Conservation (phyloP, 1,139 yeast genomes). For the Pichia sp. region DNA sequence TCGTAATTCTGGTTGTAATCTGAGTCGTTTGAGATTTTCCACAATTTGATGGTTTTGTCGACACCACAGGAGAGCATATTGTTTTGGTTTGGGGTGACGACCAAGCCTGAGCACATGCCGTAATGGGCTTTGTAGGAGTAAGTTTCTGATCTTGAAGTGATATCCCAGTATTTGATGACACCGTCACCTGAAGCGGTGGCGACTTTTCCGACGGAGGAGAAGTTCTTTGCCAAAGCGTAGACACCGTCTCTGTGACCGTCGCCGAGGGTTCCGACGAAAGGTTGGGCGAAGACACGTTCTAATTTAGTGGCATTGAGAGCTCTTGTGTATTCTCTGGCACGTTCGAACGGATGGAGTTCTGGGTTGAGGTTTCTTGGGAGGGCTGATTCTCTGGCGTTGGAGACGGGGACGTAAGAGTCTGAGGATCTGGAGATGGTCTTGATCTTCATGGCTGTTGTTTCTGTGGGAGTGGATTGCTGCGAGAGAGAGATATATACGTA, state of each 20-base stretch:
- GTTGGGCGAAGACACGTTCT: slow-evolving; percentile 97
- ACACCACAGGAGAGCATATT: slow-evolving; percentile 79
- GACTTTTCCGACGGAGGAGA: slow-evolving; percentile 62
- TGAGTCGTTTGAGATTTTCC: slow-evolving; percentile 58
- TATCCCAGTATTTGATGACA: slow-evolving; percentile 88
- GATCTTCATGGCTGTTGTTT: slow-evolving; percentile 56
- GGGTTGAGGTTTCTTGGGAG: slow-evolving; percentile 91
- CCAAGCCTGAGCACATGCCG: slow-evolving; percentile 85
- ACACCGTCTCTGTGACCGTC: slow-evolving; percentile 96
- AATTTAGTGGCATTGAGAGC: slow-evolving; percentile 94
- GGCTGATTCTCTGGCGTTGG: slow-evolving; percentile 85
- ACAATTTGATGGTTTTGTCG: slow-evolving; percentile 84
- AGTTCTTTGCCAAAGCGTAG: slow-evolving; percentile 83
- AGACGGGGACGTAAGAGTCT: slow-evolving; percentile 88
- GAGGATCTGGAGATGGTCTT: slow-evolving; percentile 90
- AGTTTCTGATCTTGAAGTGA: slow-evolving; percentile 69
- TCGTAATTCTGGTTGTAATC: slow-evolving; percentile 23
- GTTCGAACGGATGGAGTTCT: slow-evolving; percentile 93
- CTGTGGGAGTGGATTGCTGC: no score
- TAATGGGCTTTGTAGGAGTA: slow-evolving; percentile 86
- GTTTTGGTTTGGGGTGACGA: slow-evolving; percentile 68
- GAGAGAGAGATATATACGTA: no score
- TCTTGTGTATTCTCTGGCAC: slow-evolving; percentile 94
- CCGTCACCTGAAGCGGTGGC: slow-evolving; percentile 98
- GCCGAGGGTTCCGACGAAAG: slow-evolving; percentile 94